Base-by-base conservation (phyloP, 257 asterid genomes). In the Haberlea rhodopensis region DNA sequence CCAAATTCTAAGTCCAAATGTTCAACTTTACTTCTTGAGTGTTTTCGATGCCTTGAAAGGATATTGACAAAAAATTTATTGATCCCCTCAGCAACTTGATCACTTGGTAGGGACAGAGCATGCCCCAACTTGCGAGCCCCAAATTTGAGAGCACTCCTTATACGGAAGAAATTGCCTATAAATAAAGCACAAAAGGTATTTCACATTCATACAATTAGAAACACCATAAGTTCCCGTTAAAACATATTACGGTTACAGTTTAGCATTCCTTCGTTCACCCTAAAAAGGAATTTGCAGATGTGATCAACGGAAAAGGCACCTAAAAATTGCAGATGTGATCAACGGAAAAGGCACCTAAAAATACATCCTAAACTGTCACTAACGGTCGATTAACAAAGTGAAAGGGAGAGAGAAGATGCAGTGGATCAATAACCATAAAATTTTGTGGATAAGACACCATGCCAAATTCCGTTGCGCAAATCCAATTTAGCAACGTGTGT, bases 81-180 rank as follows among this genome's bases (percentile, higher is more conserved):
- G 62, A 90, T 73, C 75, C 73, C 91, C 29, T 83, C 84, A 22
- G 78, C 81, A 71, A 88, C 45, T 78, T 73, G 71, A 22, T 90
- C 95, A 53, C 59, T 72, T 53, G 97, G 91, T 45, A 53, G 75
- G 49, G 59, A 69, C 53, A 94, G 83, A 69, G 86, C 68, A 54
- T 71, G 82, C 37, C 91, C 92, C 56, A 94, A 95, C 78, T 79
- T 83, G 75, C 81, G 83, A 62, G 96, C 91, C 54, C 99, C 99
- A 56, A 78, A 84, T 77, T 75, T 90, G 58, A 94, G 77, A 7
- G 99, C 99, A 34, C 95, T 88, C 66, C 83, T 74, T 71, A 87
- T 86, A n/a, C 99, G 94, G 68, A 78, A 94, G 82, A 74, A 88
- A 70, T n/a, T 90, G 48, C 96, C 97, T 94, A 61, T 49, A 43